Percentiles rank a stretch among this genome's conserved stretches.
Conservation (phyloP, 1,284 basidiomycete genomes). For the Rhodotorula glutinis region DNA sequence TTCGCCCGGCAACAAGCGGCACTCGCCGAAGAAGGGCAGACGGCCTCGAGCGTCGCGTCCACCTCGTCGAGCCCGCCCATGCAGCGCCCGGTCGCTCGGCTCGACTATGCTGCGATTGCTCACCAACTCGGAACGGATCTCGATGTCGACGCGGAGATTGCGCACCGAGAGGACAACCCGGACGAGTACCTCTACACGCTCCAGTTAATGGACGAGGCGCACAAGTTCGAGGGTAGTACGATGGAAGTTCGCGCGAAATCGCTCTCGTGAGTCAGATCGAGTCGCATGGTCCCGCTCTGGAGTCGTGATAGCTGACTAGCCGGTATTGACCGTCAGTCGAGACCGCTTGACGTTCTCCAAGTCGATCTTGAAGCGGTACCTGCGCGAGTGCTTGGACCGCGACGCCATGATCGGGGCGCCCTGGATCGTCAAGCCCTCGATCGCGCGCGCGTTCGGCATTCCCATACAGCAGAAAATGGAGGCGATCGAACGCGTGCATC, state of each 20-base stretch:
- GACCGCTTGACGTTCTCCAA: constrained; percentile 94
- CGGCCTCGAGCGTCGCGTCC: constrained; percentile 45
- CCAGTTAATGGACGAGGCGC: constrained; percentile 60
- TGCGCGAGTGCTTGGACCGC: constrained; percentile 87
- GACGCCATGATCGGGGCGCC: constrained; percentile 87
- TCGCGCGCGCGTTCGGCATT: constrained; percentile 79
- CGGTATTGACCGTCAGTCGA: constrained; percentile 53
- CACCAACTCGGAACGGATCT: constrained; percentile 79
- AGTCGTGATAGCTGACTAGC: background rate
- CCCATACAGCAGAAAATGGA: constrained; percentile 73
- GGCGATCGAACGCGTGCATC: constrained; percentile 61
- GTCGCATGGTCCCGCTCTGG: background rate
- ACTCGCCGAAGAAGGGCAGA: background rate
- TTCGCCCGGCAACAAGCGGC: background rate
- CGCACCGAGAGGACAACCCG: constrained; percentile 71
- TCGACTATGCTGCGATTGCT: constrained; percentile 39
- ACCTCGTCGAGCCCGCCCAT: constrained; percentile 45
- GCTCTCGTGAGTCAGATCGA: constrained; percentile 63
- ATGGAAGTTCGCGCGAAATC: constrained; percentile 75
- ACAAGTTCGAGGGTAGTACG: constrained; percentile 58
- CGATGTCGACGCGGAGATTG: constrained; percentile 62
- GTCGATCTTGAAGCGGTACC: constrained; percentile 90
- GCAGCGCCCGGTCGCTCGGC: background rate
- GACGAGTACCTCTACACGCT: constrained; percentile 78
- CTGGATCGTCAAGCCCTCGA: constrained; percentile 84